Conservation (phyloP, 257 asterid genomes). For the Lycium ferocissimum region DNA sequence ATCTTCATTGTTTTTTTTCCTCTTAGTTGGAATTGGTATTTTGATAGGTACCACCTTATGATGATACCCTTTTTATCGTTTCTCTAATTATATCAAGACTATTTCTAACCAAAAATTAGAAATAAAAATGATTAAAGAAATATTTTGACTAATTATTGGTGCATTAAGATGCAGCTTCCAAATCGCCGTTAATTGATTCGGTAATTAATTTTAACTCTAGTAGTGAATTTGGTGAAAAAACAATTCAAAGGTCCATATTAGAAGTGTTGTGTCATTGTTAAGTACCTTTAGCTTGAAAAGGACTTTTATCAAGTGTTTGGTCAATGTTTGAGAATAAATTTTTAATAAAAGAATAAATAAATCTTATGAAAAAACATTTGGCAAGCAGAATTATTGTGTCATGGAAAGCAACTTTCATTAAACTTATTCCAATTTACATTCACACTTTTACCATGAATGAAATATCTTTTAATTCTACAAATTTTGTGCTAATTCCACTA, state of each 20-base stretch:
- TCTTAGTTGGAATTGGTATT: not conserved
- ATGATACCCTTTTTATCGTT: not conserved
- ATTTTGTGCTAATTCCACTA: not conserved
- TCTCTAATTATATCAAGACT: constrained; percentile 5
- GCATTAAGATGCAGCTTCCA: not conserved
- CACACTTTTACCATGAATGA: not conserved
- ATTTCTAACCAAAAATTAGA: not conserved
- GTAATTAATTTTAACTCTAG: not conserved
- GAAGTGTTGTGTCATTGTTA: constrained; percentile 14
- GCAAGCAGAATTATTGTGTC: not conserved
- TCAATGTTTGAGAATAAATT: not conserved
- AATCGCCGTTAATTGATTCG: not conserved
- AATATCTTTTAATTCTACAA: not conserved
- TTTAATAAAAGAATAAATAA: not conserved
- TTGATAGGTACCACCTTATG: not conserved
- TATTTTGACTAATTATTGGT: not conserved
- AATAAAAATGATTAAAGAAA: not conserved
- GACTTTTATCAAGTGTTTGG: not conserved
- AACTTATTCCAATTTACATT: not conserved
- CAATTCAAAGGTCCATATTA: not conserved
- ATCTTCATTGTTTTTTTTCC: not conserved
- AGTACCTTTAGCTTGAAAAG: not conserved
- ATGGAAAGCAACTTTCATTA: not conserved
- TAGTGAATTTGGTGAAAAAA: constrained; percentile 11
- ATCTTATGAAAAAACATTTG: not conserved